Evolutionary conservation across 2,329 filamentous ascomycete species (phyloP).

Genomic region (Trichophyton verrucosum): DNA sequence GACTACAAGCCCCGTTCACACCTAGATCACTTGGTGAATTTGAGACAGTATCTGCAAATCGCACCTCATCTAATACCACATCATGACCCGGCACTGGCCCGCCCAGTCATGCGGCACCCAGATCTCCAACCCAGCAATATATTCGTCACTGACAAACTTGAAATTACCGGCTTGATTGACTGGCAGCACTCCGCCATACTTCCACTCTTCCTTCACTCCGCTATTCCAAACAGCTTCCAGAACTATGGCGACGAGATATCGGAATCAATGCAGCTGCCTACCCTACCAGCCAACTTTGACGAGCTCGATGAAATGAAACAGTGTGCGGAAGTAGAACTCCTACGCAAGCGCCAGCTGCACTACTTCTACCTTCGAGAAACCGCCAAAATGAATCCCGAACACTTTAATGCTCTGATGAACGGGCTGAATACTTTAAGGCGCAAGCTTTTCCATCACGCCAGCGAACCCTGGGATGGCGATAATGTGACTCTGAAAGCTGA

Average conservation of each 20-base stretch:
- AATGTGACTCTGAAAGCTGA: slow-evolving; percentile 8
- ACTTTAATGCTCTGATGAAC: slow-evolving; percentile 5
- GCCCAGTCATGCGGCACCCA: slow-evolving; percentile 18
- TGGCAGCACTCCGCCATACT: slow-evolving; percentile 22
- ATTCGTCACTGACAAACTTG: slow-evolving; percentile 17
- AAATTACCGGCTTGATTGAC: slow-evolving; percentile 22
- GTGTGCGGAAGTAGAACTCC: background rate
- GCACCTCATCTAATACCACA: slow-evolving; percentile 6
- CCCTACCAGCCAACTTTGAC: slow-evolving; percentile 12
- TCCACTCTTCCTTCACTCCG: slow-evolving; percentile 19
- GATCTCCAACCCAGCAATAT: slow-evolving; percentile 23
- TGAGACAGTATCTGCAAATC: background rate
- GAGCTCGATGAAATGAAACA: slow-evolving; percentile 8
- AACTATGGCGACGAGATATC: slow-evolving; percentile 23
- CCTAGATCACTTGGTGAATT: slow-evolving; percentile 5
- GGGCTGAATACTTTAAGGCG: slow-evolving; percentile 4
- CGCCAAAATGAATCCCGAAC: background rate
- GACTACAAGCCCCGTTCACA: slow-evolving; percentile 11
- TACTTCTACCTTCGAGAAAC: slow-evolving; percentile 1
- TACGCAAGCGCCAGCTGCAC: slow-evolving; percentile 5
- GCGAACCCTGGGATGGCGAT: slow-evolving; percentile 8
- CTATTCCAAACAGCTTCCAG: slow-evolving; percentile 24
- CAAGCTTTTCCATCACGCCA: slow-evolving; percentile 6
- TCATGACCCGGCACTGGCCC: slow-evolving; percentile 3
- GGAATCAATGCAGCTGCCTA: slow-evolving; percentile 10